Evolutionary conservation across 139 green algal genomes (phyloP).

Genomic region (Picochlorum costavermella): DNA sequence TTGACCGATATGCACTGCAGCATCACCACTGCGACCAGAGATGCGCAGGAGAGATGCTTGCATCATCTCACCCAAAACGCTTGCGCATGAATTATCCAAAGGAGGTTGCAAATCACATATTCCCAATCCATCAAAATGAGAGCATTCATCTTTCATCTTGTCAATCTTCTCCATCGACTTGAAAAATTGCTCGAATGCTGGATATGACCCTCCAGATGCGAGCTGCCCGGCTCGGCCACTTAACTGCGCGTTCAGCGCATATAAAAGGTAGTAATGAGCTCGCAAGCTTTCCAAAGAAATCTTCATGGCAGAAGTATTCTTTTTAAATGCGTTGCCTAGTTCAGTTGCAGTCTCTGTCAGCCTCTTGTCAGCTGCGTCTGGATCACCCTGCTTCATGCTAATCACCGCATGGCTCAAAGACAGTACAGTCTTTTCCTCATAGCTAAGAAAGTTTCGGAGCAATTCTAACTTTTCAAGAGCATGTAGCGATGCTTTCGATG

Average conservation of each 20-base stretch:
- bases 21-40: conserved; percentile 2
- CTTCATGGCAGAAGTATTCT: background rate
- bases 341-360: background rate
- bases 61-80: conserved; percentile 7
- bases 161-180: background rate
- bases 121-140: background rate
- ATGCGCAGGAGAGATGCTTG: conserved; percentile 18
- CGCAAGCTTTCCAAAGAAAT: background rate
- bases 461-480: background rate
- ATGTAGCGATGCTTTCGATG: background rate
- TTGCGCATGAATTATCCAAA: background rate
- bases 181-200: background rate
- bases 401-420: conserved; percentile 6
- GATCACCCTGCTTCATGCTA: background rate
- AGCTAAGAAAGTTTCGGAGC: background rate
- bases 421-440: conserved; percentile 3
- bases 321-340: background rate
- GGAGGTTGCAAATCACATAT: background rate
- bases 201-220: background rate
- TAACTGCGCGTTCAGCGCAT: background rate
- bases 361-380: background rate
- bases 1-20: conserved; percentile 9
- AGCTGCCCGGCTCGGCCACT: conserved; percentile 5
- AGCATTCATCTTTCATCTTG: conserved; percentile 1
- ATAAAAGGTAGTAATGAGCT: conserved; percentile 7